Evolutionary conservation across 2,329 filamentous ascomycete genomes (phyloP).

Genomic region (Ascochyta rabiei): DNA sequence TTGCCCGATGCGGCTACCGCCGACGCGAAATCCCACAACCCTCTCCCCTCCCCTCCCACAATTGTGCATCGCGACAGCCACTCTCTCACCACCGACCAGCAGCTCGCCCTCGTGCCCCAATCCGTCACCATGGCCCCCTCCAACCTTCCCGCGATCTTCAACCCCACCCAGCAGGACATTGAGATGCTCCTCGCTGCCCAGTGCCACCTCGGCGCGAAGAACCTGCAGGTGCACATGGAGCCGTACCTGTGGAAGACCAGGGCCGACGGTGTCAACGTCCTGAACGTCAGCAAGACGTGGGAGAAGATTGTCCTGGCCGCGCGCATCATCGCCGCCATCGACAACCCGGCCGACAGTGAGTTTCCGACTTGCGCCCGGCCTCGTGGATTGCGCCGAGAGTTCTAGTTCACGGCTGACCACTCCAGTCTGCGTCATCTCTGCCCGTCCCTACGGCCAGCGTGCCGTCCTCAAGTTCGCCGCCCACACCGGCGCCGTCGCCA

Average conservation of each 20-base stretch:
- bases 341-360: constrained; percentile 98
- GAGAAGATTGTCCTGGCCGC: constrained; percentile 99
- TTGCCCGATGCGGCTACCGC: not conserved
- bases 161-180: constrained; percentile 97
- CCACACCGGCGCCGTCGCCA: constrained; percentile 97
- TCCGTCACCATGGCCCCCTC: constrained; percentile 84
- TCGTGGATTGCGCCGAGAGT: no score
- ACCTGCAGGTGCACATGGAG: constrained; percentile 99
- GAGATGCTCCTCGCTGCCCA: constrained; percentile 99
- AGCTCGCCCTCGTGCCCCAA: constrained; percentile 36
- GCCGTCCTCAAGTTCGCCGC: constrained; percentile 99
- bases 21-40: constrained; percentile 15
- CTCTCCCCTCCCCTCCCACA: constrained; percentile 13
- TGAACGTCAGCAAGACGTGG: constrained; percentile 99
- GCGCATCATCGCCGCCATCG: constrained; percentile 97
- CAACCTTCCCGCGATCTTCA: constrained; percentile 94
- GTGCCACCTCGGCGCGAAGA: constrained; percentile 97
- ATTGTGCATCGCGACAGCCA: constrained; percentile 26
- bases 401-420: constrained; percentile 15
- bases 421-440: constrained; percentile 82
- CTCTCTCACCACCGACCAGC: constrained; percentile 29
- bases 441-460: constrained; percentile 99
- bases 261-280: constrained; percentile 95
- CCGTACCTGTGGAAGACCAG: constrained; percentile 99
- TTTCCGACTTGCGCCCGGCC: constrained; percentile 6